phyloP scores from a whole-genome alignment of 176 grass and related monocot genomes.

The Coix lacrymajobi region DNA sequence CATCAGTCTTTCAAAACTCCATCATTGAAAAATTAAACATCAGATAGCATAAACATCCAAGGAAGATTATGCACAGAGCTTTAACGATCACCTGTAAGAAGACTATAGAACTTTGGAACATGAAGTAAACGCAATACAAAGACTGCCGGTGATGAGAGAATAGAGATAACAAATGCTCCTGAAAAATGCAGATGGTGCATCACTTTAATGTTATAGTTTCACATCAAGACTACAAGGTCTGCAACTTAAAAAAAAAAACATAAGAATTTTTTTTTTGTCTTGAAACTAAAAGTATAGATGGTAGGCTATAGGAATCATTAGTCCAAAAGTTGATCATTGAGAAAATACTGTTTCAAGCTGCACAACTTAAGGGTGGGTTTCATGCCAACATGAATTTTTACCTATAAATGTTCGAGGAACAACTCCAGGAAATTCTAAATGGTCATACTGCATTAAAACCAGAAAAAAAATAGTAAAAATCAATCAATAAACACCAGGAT shows the following conservation, averaged over 20 bases:
- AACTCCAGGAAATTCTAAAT: slow-evolving; percentile 94
- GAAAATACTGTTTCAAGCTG: background rate
- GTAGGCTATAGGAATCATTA: background rate
- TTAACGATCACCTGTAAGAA: slow-evolving; percentile 57
- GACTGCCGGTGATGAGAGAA: slow-evolving; percentile 57
- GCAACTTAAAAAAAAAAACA: background rate
- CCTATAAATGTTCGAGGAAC: slow-evolving; percentile 95
- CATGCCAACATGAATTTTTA: slow-evolving; percentile 31
- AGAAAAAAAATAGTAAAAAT: background rate
- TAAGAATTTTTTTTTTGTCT: background rate
- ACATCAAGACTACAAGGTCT: background rate
- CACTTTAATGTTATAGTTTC: background rate
- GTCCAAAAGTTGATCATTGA: background rate
- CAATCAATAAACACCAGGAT: slow-evolving; percentile 12
- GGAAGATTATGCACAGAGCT: background rate
- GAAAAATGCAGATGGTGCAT: slow-evolving; percentile 18
- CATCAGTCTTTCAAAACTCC: slow-evolving; percentile 17
- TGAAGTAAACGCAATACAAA: slow-evolving; percentile 47
- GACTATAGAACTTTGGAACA: slow-evolving; percentile 70
- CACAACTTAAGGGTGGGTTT: slow-evolving; percentile 14
- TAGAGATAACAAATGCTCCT: slow-evolving; percentile 71
- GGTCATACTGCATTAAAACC: slow-evolving; percentile 62
- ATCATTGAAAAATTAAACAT: slow-evolving; percentile 11
- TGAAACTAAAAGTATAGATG: background rate
- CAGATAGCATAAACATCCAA: slow-evolving; percentile 21